Evolutionary conservation across 257 asterid genomes (phyloP).

Genomic region (Nicotiana noctiflora): DNA sequence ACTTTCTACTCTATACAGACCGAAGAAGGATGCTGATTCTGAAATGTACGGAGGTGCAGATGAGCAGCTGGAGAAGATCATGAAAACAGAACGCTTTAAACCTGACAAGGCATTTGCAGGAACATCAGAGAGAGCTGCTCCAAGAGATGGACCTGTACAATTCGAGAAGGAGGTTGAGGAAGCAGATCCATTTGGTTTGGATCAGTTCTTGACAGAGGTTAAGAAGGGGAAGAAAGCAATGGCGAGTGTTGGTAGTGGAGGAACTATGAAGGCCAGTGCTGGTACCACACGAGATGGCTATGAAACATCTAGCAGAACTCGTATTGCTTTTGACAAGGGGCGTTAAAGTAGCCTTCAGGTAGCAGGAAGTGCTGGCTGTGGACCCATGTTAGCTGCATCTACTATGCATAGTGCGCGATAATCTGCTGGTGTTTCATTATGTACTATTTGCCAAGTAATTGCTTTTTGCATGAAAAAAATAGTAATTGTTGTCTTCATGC

Average conservation of each 20-base stretch:
- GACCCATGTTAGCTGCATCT: too few species aligned
- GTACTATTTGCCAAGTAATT: too few species aligned
- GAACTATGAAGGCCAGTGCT: slow-evolving; percentile 24
- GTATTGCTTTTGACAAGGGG: slow-evolving; percentile 30
- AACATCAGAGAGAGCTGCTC: slow-evolving; percentile 53
- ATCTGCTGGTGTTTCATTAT: too few species aligned
- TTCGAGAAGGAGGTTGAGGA: slow-evolving; percentile 51
- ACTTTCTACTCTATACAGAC: slow-evolving; percentile 62
- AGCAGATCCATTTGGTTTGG: slow-evolving; percentile 85
- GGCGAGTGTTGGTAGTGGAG: slow-evolving; percentile 56
- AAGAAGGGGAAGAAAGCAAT: slow-evolving; percentile 37
- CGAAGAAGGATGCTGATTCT: slow-evolving; percentile 66
- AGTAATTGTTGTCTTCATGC: too few species aligned
- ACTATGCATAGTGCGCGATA: too few species aligned
- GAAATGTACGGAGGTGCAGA: slow-evolving; percentile 85
- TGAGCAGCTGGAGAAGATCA: slow-evolving; percentile 69
- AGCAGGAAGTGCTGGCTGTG: too few species aligned
- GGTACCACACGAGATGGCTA: slow-evolving; percentile 17
- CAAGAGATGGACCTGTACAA: slow-evolving; percentile 53
- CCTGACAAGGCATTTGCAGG: slow-evolving; percentile 63
- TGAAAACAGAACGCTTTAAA: slow-evolving; percentile 20
- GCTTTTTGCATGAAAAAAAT: too few species aligned
- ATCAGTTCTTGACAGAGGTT: slow-evolving; percentile 65
- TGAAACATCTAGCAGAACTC: slow-evolving; percentile 28
- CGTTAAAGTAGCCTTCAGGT: slow-evolving; percentile 2